phyloP scores from a whole-genome alignment of 805 yeast species.

The Ogataea pignaliae region DNA sequence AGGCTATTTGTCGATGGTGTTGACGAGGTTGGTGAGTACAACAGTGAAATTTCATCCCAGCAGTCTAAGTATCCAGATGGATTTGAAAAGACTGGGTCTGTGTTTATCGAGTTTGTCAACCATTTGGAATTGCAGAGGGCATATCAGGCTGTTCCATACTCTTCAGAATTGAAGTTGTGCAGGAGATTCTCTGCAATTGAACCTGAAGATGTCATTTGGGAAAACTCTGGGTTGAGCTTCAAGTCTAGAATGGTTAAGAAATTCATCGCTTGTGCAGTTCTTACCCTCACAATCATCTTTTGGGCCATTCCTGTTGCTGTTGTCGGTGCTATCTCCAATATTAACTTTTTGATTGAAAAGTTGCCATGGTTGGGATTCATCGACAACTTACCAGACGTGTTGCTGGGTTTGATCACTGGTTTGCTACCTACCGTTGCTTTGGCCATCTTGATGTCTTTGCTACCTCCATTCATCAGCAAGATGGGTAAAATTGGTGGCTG shows the following conservation, averaged over 20 bases:
- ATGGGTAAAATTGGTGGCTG: conserved; percentile 75
- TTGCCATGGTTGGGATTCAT: conserved; percentile 75
- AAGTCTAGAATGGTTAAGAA: conserved; percentile 54
- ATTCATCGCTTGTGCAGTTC: conserved; percentile 55
- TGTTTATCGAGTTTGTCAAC: conserved; percentile 74
- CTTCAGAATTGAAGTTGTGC: conserved; percentile 39
- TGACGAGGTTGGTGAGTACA: conserved; percentile 63
- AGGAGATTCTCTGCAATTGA: conserved; percentile 57
- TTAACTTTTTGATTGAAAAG: conserved; percentile 64
- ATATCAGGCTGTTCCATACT: conserved; percentile 70
- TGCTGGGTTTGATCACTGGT: conserved; percentile 85
- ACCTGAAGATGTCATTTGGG: conserved; percentile 87
- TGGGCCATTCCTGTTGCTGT: conserved; percentile 99
- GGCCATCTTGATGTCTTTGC: conserved; percentile 77
- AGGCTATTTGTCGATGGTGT: conserved; percentile 74
- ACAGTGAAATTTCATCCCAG: conserved; percentile 53
- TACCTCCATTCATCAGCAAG: conserved; percentile 77
- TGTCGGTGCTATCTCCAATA: conserved; percentile 89
- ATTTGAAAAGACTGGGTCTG: conserved; percentile 57
- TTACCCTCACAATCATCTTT: conserved; percentile 68
- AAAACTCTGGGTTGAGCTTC: conserved; percentile 57
- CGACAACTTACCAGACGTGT: conserved; percentile 60
- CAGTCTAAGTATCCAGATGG: conserved; percentile 51
- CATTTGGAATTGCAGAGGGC: conserved; percentile 89
- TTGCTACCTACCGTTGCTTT: conserved; percentile 79